These are phyloP conservation scores for Aspergillus luchuensis DNA, from an alignment of 2,329 filamentous ascomycete species.

Conservation along the genomic window DNA sequence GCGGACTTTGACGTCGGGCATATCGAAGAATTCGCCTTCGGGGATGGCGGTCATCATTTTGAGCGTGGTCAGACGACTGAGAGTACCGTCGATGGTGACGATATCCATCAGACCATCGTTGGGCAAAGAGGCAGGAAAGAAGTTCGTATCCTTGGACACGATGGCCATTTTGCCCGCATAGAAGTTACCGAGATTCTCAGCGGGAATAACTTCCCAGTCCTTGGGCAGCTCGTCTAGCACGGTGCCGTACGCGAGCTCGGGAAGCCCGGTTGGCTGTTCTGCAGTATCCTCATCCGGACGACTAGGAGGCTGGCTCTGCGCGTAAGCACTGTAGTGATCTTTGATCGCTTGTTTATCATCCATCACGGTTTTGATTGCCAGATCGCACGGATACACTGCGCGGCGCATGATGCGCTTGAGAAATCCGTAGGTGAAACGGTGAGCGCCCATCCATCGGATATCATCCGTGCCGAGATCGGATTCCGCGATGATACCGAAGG, in stretches of 20 bases:
- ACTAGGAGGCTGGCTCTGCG: conserved; percentile 34
- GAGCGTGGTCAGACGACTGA: conserved; percentile 67
- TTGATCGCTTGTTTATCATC: conserved; percentile 73
- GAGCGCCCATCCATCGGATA: conserved; percentile 87
- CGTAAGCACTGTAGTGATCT: conserved; percentile 65
- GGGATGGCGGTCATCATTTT: conserved; percentile 72
- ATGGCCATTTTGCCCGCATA: conserved; percentile 94
- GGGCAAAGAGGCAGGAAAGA: conserved; percentile 77
- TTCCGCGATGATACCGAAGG: conserved; percentile 87
- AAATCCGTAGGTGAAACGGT: conserved; percentile 83
- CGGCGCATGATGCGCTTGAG: conserved; percentile 74
- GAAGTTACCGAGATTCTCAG: conserved; percentile 84
- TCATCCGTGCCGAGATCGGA: conserved; percentile 87
- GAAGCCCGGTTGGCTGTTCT: conserved; percentile 61
- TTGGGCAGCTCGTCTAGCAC: conserved; percentile 73
- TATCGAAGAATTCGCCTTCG: conserved; percentile 75
- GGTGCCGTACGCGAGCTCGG: conserved; percentile 75
- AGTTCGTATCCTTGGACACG: conserved; percentile 83
- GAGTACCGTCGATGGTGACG: conserved; percentile 74
- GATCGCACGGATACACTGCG: conserved; percentile 82
- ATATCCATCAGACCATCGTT: conserved; percentile 86
- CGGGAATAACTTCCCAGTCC: conserved; percentile 73
- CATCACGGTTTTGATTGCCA: conserved; percentile 81
- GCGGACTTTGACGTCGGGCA: conserved; percentile 73
- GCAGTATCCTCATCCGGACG: conserved; percentile 35